A percentile compares a stretch with the other conserved stretches of the same genome.
Evolutionary conservation across 768 basidiomycete genomes (phyloP).

Genomic region (Lactifluus hygrophoroides): DNA sequence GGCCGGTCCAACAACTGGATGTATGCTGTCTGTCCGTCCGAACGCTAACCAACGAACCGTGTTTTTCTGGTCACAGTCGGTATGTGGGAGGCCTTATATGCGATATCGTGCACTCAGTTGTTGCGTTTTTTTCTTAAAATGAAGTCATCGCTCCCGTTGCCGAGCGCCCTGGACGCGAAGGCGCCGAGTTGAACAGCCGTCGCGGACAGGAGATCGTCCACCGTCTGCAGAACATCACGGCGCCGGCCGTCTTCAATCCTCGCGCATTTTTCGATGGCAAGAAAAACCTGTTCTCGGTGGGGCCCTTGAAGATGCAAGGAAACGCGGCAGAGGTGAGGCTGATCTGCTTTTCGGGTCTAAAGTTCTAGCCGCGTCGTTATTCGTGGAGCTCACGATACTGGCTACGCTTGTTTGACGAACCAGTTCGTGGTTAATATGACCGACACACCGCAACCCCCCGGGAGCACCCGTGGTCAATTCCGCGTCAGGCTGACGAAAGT

Average conservation of each 20-base stretch:
- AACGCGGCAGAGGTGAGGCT: conserved; percentile 10
- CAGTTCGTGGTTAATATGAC: conserved; percentile 12
- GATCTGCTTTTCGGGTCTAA: neutral
- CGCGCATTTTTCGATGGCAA: conserved; percentile 16
- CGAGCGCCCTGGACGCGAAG: conserved; percentile 9
- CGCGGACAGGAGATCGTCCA: conserved; percentile 15
- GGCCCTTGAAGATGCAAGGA: conserved; percentile 13
- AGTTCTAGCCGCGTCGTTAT: neutral
- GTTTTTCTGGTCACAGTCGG: conserved; percentile 4
- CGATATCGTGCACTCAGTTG: neutral
- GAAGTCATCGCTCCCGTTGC: conserved; percentile 6
- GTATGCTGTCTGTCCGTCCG: neutral
- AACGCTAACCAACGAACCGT: neutral
- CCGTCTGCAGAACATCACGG: conserved; percentile 8
- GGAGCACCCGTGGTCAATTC: conserved; percentile 13
- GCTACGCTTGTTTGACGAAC: neutral
- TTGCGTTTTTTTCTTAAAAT: neutral
- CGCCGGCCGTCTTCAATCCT: conserved; percentile 8
- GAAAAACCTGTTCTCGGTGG: conserved; percentile 17
- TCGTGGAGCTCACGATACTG: conserved; percentile 1
- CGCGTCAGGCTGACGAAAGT: conserved; percentile 13
- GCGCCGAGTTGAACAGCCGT: conserved; percentile 2
- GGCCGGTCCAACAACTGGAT: neutral
- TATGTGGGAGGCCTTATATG: neutral
- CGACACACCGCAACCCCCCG: conserved; percentile 1